Conservation (phyloP, 139 green algal genomes). For the Raphidocelis subcapitata region DNA sequence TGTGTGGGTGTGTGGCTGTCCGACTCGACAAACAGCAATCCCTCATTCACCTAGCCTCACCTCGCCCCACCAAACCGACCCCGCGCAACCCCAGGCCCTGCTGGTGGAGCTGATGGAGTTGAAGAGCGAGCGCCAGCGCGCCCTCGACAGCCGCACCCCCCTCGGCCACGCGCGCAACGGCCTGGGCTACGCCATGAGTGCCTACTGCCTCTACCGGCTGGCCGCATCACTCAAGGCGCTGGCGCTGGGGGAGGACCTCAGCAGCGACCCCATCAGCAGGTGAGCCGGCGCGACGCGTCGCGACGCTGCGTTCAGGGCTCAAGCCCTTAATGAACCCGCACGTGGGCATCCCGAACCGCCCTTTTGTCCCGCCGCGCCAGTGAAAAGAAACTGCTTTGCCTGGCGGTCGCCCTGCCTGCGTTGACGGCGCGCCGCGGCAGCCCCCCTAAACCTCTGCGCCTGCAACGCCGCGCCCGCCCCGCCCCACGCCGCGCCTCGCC, state of each 20-base stretch:
- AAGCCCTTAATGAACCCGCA: background rate
- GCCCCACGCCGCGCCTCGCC: background rate
- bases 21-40: too few species aligned
- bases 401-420: too few species aligned
- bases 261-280: constrained; percentile 68
- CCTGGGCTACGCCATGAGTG: constrained; percentile 78
- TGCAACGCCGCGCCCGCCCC: background rate
- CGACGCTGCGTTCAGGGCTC: too few species aligned
- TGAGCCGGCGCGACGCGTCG: too few species aligned
- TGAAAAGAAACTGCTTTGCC: too few species aligned
- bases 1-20: too few species aligned
- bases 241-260: constrained; percentile 81
- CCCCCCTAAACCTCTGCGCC: background rate
- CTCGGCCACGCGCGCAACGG: constrained; percentile 78
- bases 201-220: constrained; percentile 85
- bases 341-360: background rate
- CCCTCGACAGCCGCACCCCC: constrained; percentile 69
- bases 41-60: background rate
- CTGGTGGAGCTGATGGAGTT: constrained; percentile 79
- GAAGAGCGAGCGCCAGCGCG: constrained; percentile 59
- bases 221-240: constrained; percentile 63
- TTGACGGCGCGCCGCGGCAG: background rate
- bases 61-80: too few species aligned
- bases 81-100: constrained; percentile 52
- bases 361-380: too few species aligned